Percentiles rank a stretch among this genome's conserved stretches.
phyloP scores from a whole-genome alignment of 148 eudicot genomes.

The Rheum nobile region DNA sequence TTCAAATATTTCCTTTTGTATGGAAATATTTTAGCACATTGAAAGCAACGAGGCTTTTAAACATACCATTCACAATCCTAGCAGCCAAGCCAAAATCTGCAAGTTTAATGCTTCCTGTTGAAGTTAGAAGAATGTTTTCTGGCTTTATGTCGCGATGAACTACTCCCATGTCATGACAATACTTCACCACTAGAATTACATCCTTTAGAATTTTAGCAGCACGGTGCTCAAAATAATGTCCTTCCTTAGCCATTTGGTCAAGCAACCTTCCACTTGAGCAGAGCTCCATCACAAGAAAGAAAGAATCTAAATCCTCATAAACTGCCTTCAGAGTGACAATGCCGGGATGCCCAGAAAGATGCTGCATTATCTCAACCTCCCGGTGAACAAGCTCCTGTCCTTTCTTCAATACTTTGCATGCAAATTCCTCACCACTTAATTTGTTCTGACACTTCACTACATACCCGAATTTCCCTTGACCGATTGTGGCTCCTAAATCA shows the following conservation, averaged over 20 bases:
- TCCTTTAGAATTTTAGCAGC: slow-evolving; percentile 56
- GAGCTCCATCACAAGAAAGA: slow-evolving; percentile 68
- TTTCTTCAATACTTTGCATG: slow-evolving; percentile 39
- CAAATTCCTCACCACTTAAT: slow-evolving; percentile 36
- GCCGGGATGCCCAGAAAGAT: slow-evolving; percentile 43
- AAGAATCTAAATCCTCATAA: slow-evolving; percentile 52
- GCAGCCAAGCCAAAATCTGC: slow-evolving; percentile 73
- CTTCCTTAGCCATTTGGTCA: slow-evolving; percentile 54
- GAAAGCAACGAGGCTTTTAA: neutral
- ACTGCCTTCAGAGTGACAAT: slow-evolving; percentile 49
- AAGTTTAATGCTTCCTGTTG: slow-evolving; percentile 53
- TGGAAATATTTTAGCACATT: neutral
- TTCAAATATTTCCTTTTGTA: neutral
- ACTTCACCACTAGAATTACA: slow-evolving; percentile 44
- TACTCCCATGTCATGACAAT: slow-evolving; percentile 81
- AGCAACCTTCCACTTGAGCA: slow-evolving; percentile 64
- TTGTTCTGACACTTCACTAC: slow-evolving; percentile 40
- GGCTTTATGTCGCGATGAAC: slow-evolving; percentile 77
- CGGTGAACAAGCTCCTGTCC: slow-evolving; percentile 48
- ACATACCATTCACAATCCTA: slow-evolving; percentile 33
- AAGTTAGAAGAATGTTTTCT: slow-evolving; percentile 54
- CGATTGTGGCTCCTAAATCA: slow-evolving; percentile 30
- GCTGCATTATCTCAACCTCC: slow-evolving; percentile 56
- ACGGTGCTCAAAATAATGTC: slow-evolving; percentile 37
- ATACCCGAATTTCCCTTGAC: slow-evolving; percentile 47